Base-by-base conservation (phyloP, 2,329 filamentous ascomycete genomes). In the Hymenoscyphus fraxineus region DNA sequence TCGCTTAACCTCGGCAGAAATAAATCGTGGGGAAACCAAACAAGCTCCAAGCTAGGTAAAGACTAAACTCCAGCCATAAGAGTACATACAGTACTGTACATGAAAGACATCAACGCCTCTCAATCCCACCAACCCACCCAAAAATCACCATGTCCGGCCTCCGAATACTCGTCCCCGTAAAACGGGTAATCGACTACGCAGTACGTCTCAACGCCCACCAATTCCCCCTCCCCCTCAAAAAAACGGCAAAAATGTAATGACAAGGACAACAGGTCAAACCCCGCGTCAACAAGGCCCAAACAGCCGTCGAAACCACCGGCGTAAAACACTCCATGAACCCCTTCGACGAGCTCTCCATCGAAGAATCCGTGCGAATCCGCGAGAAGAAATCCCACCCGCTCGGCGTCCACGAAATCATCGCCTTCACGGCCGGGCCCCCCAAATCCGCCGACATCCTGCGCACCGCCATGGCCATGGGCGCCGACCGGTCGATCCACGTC, bases 281-380 rank as follows among this genome's bases (percentile, higher is more conserved):
- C 64, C 85, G 86, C 71, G 85, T 89, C 77, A 89, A 89, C 81
- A 88, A 88, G 77, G 80, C 86, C 69, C 83, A 87, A 79, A 97
- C 94, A 67, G 94, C 88, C 76, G 90, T 99, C 79, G 94, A 97
- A 80, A 97, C 91, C 63, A 84, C 89, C 69, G 91, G 91, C 71
- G 93, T 98, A 75, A 98, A 98, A 81, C 94, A 98, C 85, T 93
- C 89, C 77, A 94, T 99, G 87, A 99, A 98, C 84, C 95, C 95
- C 22, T 99, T 99, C 80, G 95, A 99, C 83, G 95, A 99, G 79
- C 91, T 99, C 75, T 96, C 93, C 55, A 88, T 99, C 78, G 95
- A 99, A 81, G 95, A 98, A 82, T 92, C 93, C 60, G 91, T 97
- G 60, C 92, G 92, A 51, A 90, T 99, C 76, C 93, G 95, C 78